Evolutionary conservation across 2,329 filamentous ascomycete genomes (phyloP).

Genomic region (Colletotrichum sojae): DNA sequence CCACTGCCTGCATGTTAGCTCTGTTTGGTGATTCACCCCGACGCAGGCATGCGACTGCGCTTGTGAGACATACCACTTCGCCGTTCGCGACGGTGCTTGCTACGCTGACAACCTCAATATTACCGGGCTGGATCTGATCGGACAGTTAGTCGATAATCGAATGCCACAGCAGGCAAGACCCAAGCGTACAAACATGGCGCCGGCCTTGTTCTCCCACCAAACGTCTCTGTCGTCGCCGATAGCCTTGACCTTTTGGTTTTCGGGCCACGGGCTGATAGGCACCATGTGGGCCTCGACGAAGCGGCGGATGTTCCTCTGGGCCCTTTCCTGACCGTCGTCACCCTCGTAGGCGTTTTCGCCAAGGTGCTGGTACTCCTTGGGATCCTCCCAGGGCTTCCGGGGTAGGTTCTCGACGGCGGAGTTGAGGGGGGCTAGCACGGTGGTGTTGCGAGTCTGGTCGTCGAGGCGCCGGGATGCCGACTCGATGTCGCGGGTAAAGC

Average conservation of each 20-base stretch:
- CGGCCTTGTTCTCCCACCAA: constrained; percentile 85
- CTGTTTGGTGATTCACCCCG: no score
- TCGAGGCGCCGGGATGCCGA: constrained; percentile 78
- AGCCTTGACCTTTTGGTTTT: constrained; percentile 76
- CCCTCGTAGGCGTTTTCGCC: constrained; percentile 84
- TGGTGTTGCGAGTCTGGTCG: constrained; percentile 78
- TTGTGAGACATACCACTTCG: constrained; percentile 72
- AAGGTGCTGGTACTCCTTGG: constrained; percentile 77
- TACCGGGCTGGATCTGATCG: constrained; percentile 81
- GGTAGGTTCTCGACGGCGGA: constrained; percentile 82
- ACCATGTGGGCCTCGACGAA: constrained; percentile 93
- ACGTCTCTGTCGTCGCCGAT: constrained; percentile 75
- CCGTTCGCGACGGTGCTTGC: constrained; percentile 87
- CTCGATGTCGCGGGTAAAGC: constrained; percentile 82
- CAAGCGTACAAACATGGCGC: constrained; percentile 73
- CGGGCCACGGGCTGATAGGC: constrained; percentile 80
- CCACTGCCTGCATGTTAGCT: constrained; percentile 65
- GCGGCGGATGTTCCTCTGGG: constrained; percentile 79
- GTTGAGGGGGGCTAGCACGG: constrained; percentile 90
- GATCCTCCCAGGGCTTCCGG: constrained; percentile 88
- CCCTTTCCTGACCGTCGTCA: constrained; percentile 79
- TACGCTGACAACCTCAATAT: constrained; percentile 82
- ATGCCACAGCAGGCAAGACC: no score
- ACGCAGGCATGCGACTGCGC: background rate
- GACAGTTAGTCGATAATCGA: constrained; percentile 5